Evolutionary conservation across 805 yeast species (phyloP).

Genomic region (Sungouiella blattae): DNA sequence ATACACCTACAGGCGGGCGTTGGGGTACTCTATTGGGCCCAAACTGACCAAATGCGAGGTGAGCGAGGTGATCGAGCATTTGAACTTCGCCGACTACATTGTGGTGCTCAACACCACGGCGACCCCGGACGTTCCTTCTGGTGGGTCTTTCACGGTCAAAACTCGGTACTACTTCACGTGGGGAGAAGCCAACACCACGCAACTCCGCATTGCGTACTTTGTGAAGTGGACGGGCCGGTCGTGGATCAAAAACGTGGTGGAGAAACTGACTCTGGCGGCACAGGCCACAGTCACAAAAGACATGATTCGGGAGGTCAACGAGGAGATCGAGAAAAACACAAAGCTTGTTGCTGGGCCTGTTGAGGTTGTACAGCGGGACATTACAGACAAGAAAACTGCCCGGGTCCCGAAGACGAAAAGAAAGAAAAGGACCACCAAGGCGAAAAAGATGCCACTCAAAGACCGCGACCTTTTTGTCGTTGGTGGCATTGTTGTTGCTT

Average conservation of each 20-base stretch:
- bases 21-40: constrained; percentile 69
- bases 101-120: constrained; percentile 55
- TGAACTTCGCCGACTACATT: constrained; percentile 46
- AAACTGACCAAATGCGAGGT: constrained; percentile 68
- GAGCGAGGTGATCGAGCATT: constrained; percentile 53
- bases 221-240: constrained; percentile 87
- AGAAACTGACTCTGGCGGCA: constrained; percentile 69
- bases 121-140: constrained; percentile 86
- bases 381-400: too few relatives aligned
- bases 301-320: constrained; percentile 45
- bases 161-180: constrained; percentile 74
- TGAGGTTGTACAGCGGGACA: neutral
- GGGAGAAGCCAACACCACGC: constrained; percentile 62
- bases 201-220: constrained; percentile 62
- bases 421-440: neutral
- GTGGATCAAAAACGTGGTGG: constrained; percentile 76
- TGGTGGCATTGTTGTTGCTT: neutral
- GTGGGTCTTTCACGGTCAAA: constrained; percentile 70
- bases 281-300: constrained; percentile 60
- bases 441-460: neutral
- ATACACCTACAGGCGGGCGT: constrained; percentile 60
- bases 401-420: neutral
- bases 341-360: neutral
- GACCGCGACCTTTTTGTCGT: neutral
- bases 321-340: constrained; percentile 22